Evolutionary conservation across 306 rosid species (phyloP).

Genomic region (Cucurbita pepo): DNA sequence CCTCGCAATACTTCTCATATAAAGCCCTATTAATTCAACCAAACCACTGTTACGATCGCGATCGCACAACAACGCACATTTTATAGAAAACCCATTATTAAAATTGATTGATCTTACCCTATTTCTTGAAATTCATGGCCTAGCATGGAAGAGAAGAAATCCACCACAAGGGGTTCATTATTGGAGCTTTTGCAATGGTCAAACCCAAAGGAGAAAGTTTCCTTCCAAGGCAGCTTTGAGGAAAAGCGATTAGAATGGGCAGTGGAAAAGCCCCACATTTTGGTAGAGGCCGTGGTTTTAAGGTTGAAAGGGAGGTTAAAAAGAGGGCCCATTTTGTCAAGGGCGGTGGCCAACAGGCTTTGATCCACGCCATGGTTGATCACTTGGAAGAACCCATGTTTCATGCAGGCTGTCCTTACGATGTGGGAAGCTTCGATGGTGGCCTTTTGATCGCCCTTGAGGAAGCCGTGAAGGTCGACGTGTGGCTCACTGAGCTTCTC

Average conservation of each 20-base stretch:
- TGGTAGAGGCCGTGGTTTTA: conserved; percentile 17
- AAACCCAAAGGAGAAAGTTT: conserved; percentile 47
- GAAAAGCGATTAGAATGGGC: conserved; percentile 65
- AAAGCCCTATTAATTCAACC: conserved; percentile 8
- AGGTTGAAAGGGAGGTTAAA: conserved; percentile 33
- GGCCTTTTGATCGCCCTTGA: conserved; percentile 27
- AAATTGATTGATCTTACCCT: not conserved
- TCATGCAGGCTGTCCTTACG: conserved; percentile 28
- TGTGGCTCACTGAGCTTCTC: conserved; percentile 28
- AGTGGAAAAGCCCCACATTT: conserved; percentile 44
- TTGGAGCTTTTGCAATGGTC: not conserved
- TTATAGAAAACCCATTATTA: no score
- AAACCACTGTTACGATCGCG: not conserved
- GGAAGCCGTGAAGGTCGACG: conserved; percentile 46
- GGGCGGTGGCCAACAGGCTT: conserved; percentile 25
- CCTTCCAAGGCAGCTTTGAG: conserved; percentile 66
- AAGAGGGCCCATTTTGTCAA: conserved; percentile 23
- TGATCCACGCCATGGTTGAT: conserved; percentile 45
- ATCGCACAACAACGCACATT: no score
- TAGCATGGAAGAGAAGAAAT: not conserved
- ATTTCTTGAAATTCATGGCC: conserved; percentile 1
- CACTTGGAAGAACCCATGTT: conserved; percentile 69
- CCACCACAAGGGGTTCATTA: not conserved
- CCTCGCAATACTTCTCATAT: conserved; percentile 46
- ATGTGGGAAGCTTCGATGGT: conserved; percentile 22